Evolutionary conservation across 495 filamentous ascomycete species (phyloP).

Genomic region (Tuber indicum): DNA sequence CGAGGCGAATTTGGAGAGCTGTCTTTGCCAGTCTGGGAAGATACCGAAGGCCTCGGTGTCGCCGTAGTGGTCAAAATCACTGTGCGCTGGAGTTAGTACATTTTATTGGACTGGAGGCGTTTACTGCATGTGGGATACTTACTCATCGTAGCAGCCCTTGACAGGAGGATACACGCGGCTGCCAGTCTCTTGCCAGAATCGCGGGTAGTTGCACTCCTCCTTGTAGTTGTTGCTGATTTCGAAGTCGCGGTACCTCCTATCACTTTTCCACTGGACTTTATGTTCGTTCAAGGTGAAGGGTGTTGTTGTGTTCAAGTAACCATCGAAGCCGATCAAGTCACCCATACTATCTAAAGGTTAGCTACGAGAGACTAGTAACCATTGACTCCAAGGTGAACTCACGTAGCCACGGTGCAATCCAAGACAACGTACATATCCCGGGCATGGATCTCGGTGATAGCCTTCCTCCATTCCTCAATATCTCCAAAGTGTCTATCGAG

Average conservation of each 20-base stretch:
- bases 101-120: background rate
- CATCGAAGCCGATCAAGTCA: conserved; percentile 63
- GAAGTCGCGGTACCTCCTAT: conserved; percentile 59
- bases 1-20: conserved; percentile 63
- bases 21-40: conserved; percentile 59
- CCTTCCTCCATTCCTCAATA: conserved; percentile 57
- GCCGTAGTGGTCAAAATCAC: conserved; percentile 50
- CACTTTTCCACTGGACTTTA: conserved; percentile 54
- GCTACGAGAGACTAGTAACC: background rate
- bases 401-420: conserved; percentile 67
- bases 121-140: conserved; percentile 45
- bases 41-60: conserved; percentile 64
- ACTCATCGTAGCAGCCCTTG: conserved; percentile 46
- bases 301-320: conserved; percentile 59
- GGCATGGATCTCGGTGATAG: conserved; percentile 58
- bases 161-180: conserved; percentile 48
- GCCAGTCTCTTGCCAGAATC: conserved; percentile 63
- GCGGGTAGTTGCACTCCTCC: conserved; percentile 56
- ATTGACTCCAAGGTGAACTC: conserved; percentile 38
- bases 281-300: conserved; percentile 56
- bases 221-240: conserved; percentile 55
- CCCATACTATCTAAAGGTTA: conserved; percentile 49
- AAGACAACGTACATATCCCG: conserved; percentile 66
- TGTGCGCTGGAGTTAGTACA: background rate
- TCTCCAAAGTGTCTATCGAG: conserved; percentile 64